phyloP scores from a whole-genome alignment of 2,329 filamentous ascomycete species.

The Dothistroma septosporum region DNA sequence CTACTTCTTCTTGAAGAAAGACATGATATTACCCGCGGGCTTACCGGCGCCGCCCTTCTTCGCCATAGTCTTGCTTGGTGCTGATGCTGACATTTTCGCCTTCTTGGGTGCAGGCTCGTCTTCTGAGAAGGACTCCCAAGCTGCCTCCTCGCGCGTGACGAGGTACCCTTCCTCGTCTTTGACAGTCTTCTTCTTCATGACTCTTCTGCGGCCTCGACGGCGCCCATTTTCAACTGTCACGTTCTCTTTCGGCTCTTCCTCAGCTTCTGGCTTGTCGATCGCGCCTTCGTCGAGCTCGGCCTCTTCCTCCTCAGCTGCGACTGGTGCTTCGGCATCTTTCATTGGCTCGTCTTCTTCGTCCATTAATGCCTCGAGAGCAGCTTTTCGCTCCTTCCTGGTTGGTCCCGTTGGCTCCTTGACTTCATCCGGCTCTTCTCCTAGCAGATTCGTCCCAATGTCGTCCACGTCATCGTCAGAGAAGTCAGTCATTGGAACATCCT shows the following conservation, averaged over 20 bases:
- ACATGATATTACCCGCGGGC: constrained; percentile 73
- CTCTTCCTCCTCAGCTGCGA: constrained; percentile 22
- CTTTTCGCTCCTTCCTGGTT: constrained; percentile 59
- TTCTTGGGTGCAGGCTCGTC: constrained; percentile 66
- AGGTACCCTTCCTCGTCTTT: constrained; percentile 89
- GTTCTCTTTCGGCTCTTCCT: constrained; percentile 36
- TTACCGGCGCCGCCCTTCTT: constrained; percentile 47
- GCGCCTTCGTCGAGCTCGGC: constrained; percentile 50
- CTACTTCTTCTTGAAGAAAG: constrained; percentile 81
- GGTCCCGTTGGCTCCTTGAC: constrained; percentile 30
- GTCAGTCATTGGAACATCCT: constrained; percentile 32
- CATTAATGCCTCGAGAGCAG: constrained; percentile 70
- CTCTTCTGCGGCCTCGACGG: constrained; percentile 68
- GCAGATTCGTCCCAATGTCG: constrained; percentile 23
- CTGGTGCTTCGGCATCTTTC: constrained; percentile 22
- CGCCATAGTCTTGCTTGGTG: constrained; percentile 45
- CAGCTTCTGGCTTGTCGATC: constrained; percentile 47
- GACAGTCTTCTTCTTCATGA: constrained; percentile 83
- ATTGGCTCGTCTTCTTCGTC: constrained; percentile 50
- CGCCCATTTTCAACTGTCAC: constrained; percentile 60
- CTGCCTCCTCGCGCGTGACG: constrained; percentile 77
- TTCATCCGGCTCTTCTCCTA: constrained; percentile 19
- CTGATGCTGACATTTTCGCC: constrained; percentile 43
- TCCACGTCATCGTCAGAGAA: constrained; percentile 54
- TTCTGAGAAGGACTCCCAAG: constrained; percentile 92